Evolutionary conservation across 2,329 filamentous ascomycete species (phyloP).

Genomic region (Pseudogymnoascus sp.): DNA sequence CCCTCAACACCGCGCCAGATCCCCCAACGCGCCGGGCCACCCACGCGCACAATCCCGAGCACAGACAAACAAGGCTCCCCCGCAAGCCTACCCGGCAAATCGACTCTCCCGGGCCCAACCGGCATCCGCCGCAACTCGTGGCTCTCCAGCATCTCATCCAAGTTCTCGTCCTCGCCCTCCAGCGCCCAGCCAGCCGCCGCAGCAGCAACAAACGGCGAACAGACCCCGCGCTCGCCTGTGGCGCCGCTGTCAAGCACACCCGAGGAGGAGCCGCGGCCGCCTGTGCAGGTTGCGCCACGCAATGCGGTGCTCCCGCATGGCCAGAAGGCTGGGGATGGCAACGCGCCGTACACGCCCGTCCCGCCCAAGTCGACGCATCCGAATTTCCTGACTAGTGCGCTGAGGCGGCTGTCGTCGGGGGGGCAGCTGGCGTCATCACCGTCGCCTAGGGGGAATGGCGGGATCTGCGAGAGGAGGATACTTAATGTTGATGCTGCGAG

Average conservation of each 20-base stretch:
- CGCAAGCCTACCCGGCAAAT: not conserved
- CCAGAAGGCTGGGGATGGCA: constrained; percentile 44
- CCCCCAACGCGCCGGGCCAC: constrained; percentile 19
- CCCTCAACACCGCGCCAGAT: constrained; percentile 18
- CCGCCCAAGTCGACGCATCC: constrained; percentile 61
- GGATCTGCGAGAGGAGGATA: constrained; percentile 68
- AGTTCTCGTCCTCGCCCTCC: constrained; percentile 62
- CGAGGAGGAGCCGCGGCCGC: constrained; percentile 29
- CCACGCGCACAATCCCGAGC: constrained; percentile 14
- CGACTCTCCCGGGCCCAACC: not conserved
- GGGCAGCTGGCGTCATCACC: constrained; percentile 26
- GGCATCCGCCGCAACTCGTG: constrained; percentile 62
- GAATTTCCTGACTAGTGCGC: constrained; percentile 71
- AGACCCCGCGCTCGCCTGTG: constrained; percentile 18
- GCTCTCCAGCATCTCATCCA: constrained; percentile 89
- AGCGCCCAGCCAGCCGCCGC: constrained; percentile 19
- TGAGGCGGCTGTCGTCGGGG: constrained; percentile 67
- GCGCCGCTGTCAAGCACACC: not conserved
- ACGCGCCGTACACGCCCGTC: constrained; percentile 63
- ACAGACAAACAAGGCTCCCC: not conserved
- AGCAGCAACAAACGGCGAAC: constrained; percentile 23
- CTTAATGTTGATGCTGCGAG: constrained; percentile 79
- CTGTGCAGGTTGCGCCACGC: constrained; percentile 43
- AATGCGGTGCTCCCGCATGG: constrained; percentile 54
- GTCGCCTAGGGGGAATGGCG: constrained; percentile 36